A percentile compares a stretch with the other conserved stretches of the same genome.
Conservation (phyloP, 1,284 basidiomycete genomes). For the Ustilago curta region DNA sequence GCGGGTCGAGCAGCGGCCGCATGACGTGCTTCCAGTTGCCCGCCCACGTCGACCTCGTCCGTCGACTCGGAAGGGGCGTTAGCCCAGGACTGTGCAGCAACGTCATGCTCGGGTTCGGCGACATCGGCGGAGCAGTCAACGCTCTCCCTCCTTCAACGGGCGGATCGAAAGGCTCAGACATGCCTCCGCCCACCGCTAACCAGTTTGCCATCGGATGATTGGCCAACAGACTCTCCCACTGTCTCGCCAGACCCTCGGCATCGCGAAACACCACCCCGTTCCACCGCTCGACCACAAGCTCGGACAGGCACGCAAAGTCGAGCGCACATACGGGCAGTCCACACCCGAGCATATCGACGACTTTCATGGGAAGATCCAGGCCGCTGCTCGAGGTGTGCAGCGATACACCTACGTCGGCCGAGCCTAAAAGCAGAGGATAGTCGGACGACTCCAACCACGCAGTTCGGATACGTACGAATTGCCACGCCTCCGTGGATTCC, state of each 20-base stretch:
- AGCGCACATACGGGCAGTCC: constrained; percentile 91
- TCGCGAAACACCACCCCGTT: constrained; percentile 85
- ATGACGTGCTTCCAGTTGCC: constrained; percentile 60
- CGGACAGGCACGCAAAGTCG: constrained; percentile 84
- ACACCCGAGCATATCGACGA: constrained; percentile 99
- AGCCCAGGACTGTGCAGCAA: constrained; percentile 47
- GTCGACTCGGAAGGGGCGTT: constrained; percentile 1
- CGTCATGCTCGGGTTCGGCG: constrained; percentile 47
- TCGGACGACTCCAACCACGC: constrained; percentile 63
- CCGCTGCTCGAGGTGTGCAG: constrained; percentile 91
- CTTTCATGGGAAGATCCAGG: constrained; percentile 97
- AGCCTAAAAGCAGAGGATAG: constrained; percentile 72
- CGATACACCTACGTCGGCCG: constrained; percentile 90
- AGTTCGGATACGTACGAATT: constrained; percentile 78
- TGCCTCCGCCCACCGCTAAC: constrained; percentile 28
- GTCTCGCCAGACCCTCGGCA: constrained; percentile 78
- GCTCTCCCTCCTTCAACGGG: constrained; percentile 3
- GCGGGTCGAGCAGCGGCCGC: constrained; percentile 42
- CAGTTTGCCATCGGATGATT: constrained; percentile 31
- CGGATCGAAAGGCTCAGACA: constrained; percentile 32
- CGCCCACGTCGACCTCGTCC: constrained; percentile 43
- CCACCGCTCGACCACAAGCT: constrained; percentile 83
- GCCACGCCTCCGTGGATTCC: constrained; percentile 79
- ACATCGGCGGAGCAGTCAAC: constrained; percentile 21
- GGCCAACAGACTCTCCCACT: constrained; percentile 73